Evolutionary conservation across 495 filamentous ascomycete genomes (phyloP).

Genomic region (Aspergillus avenaceus): DNA sequence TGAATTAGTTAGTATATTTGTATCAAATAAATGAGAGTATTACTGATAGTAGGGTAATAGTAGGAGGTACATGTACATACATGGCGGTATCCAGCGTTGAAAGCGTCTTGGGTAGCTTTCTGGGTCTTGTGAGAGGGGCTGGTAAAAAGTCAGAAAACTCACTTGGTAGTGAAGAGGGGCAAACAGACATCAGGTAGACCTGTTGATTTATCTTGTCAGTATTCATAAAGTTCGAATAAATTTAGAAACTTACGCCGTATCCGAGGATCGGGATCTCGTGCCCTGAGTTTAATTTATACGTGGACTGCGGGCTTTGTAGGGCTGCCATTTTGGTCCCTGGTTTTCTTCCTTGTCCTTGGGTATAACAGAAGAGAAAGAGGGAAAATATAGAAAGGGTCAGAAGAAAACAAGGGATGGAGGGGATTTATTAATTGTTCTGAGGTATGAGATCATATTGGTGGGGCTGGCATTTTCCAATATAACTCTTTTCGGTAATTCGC

Average conservation of each 20-base stretch:
- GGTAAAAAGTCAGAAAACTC: no score
- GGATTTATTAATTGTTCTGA: no score
- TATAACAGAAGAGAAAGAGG: no score
- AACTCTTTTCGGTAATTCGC: background rate
- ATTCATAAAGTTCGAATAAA: background rate
- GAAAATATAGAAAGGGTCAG: no score
- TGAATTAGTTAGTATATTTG: background rate
- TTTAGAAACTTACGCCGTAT: constrained; percentile 56
- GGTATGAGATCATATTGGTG: background rate
- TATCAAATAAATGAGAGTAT: background rate
- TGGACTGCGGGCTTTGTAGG: constrained; percentile 25
- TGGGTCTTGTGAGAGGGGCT: constrained; percentile 51
- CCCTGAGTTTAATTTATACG: constrained; percentile 61
- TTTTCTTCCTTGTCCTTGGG: no score
- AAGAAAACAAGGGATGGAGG: no score
- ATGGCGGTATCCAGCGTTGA: constrained; percentile 65
- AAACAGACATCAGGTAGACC: constrained; percentile 70
- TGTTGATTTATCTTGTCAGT: constrained; percentile 19
- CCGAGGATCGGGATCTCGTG: constrained; percentile 76
- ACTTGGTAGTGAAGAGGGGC: background rate
- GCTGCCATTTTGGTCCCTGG: constrained; percentile 20
- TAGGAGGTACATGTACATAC: constrained; percentile 16
- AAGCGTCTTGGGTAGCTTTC: constrained; percentile 54
- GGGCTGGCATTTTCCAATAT: background rate
- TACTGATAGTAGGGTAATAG: no score